Conservation (phyloP, 208 protist species). For the Leishmania lainsoni region DNA sequence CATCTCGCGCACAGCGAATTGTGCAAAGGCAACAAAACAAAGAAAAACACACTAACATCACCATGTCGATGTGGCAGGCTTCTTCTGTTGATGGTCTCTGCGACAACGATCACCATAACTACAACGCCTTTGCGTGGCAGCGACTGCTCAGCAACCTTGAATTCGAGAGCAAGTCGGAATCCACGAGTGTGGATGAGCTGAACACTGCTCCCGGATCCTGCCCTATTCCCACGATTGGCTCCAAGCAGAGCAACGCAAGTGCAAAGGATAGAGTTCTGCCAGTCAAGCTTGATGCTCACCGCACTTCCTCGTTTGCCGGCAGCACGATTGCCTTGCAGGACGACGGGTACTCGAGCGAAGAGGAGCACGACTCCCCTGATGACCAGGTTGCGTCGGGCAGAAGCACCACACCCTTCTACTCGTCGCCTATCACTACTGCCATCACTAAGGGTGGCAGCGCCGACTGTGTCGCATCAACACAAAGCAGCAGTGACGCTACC, state of each 20-base stretch:
- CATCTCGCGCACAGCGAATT: not conserved
- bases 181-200: not conserved
- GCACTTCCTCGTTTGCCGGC: not conserved
- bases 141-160: conserved; percentile 22
- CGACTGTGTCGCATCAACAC: not conserved
- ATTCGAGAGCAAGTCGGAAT: conserved; percentile 6
- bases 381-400: conserved; percentile 8
- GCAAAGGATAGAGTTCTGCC: not conserved
- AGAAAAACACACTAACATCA: not conserved
- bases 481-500: not conserved
- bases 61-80: conserved; percentile 25
- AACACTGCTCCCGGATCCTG: not conserved
- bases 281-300: not conserved
- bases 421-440: not conserved
- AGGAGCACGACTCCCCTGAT: conserved; percentile 23
- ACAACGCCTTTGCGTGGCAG: conserved; percentile 22
- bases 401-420: not conserved
- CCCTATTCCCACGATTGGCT: not conserved
- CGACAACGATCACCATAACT: not conserved
- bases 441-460: conserved; percentile 1
- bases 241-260: not conserved
- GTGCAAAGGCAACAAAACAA: not conserved
- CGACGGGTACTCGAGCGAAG: conserved; percentile 25
- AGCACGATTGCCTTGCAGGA: conserved; percentile 6
- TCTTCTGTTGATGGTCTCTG: not conserved